A percentile compares a stretch with the other conserved stretches of the same genome.
phyloP scores from a whole-genome alignment of 768 basidiomycete species.

The Cubamyces lactineus region DNA sequence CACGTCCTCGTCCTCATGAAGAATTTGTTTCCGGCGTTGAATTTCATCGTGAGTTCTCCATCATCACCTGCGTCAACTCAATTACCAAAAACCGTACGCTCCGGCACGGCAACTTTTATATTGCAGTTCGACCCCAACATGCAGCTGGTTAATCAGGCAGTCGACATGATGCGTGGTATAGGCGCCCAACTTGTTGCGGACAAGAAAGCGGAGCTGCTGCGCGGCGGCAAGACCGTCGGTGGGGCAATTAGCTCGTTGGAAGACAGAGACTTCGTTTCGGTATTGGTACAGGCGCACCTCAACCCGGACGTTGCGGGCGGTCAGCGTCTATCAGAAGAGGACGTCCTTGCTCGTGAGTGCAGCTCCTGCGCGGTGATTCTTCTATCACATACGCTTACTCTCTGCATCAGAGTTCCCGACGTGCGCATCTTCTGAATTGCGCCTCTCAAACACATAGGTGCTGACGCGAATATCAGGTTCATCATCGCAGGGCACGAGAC shows the following conservation, averaged over 20 bases:
- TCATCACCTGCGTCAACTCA: too few relatives aligned
- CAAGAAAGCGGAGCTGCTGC: conserved; percentile 41
- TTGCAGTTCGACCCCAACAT: too few relatives aligned
- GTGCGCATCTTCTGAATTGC: neutral
- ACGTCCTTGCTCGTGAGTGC: conserved; percentile 57
- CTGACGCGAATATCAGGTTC: conserved; percentile 42
- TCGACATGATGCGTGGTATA: conserved; percentile 31
- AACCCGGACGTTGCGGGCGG: conserved; percentile 56
- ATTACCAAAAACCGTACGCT: neutral
- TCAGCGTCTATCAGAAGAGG: conserved; percentile 62
- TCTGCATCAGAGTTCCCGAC: conserved; percentile 28
- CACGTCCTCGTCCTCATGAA: conserved; percentile 23
- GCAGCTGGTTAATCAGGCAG: conserved; percentile 12
- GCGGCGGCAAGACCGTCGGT: conserved; percentile 38
- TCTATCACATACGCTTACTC: too few relatives aligned
- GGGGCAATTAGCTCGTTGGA: neutral
- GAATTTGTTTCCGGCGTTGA: conserved; percentile 25
- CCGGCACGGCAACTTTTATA: too few relatives aligned
- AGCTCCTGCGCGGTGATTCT: too few relatives aligned
- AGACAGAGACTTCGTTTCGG: conserved; percentile 10
- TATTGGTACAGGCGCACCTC: conserved; percentile 67
- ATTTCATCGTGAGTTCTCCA: conserved; percentile 21
- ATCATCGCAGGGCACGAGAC: conserved; percentile 47
- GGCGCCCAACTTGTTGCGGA: conserved; percentile 35
- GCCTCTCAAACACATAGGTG: too few relatives aligned